Evolutionary conservation across 352 stramenopile species (phyloP), one percentile per base, ranked within the genome.

Genomic region (Plasmopara muralis): DNA sequence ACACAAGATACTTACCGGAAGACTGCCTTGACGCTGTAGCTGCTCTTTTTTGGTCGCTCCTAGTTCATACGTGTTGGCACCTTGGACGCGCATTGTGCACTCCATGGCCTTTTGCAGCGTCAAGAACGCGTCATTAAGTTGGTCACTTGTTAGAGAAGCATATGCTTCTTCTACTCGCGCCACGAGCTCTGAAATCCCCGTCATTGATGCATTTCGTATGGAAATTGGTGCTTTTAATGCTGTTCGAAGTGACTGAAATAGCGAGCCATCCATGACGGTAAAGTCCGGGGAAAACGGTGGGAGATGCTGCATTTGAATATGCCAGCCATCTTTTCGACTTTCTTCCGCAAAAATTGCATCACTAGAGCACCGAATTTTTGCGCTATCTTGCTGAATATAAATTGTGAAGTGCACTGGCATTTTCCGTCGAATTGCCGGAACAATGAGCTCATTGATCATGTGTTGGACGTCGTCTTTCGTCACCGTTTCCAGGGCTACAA

Each of bases 221-320:
- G 48, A 14, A 18, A 56, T 47, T 10, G 62, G 50, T 2, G 50
- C 25, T 57, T 66, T 70, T 15, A 76, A 25, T 34, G 53, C 38
- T 39, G 52, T 31, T 28, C 70, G 60, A 16, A 76, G 54, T 6
- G 45, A 28, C 33, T 68, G 67, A 37, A 76, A 76, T 4, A 76
- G 53, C 1, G 47, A 33, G 37, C 39, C 60, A n/a, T 72, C 60
- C 50, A 76, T 61, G n/a, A 76, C 67, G 12, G 57, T 68, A 31
- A 76, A 72, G 43, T 76, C 67, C 33, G 67, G 67, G 0, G 67
- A 76, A 58, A 70, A 76, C 43, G 67, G 63, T 18, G 67, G 67
- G 15, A 70, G 52, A 40, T 48, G 55, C 51, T 72, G 67, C 63
- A 76, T 55, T 37, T 60, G 53, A 9, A 76, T 70, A 38, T 70